A percentile compares a stretch with the other conserved stretches of the same genome.
Evolutionary conservation across 805 yeast genomes (phyloP).

Genomic region (Candida krabiensis): DNA sequence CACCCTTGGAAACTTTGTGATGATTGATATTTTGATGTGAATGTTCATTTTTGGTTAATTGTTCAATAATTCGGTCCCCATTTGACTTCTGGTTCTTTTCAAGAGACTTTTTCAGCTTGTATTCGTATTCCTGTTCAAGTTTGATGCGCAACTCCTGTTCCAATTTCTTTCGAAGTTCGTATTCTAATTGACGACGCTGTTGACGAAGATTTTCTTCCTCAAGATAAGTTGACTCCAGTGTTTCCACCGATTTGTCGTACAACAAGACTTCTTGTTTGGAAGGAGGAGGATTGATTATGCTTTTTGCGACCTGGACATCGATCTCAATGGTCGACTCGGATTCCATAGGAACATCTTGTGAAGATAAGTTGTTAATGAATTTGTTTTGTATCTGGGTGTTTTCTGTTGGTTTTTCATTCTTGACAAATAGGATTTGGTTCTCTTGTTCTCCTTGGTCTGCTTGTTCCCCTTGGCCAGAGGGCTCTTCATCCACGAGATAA

Average conservation of each 20-base stretch:
- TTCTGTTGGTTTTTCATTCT: neutral
- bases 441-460: neutral
- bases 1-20: conserved; percentile 4
- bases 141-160: conserved; percentile 12
- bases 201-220: conserved; percentile 4
- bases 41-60: neutral
- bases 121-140: conserved; percentile 10
- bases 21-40: neutral
- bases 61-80: conserved; percentile 1
- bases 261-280: conserved; percentile 1
- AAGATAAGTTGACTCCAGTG: conserved; percentile 13
- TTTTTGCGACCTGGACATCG: neutral
- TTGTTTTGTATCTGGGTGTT: neutral
- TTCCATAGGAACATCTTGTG: neutral
- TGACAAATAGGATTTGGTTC: neutral
- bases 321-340: neutral
- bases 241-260: conserved; percentile 23
- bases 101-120: conserved; percentile 4
- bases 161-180: conserved; percentile 11
- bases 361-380: neutral
- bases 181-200: conserved; percentile 8
- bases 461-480: neutral
- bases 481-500: conserved; percentile 9
- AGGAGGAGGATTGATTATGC: neutral
- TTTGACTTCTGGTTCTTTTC: conserved; percentile 9